Evolutionary conservation across 352 stramenopile genomes (phyloP).

Genomic region (Globisporangium nodosum): DNA sequence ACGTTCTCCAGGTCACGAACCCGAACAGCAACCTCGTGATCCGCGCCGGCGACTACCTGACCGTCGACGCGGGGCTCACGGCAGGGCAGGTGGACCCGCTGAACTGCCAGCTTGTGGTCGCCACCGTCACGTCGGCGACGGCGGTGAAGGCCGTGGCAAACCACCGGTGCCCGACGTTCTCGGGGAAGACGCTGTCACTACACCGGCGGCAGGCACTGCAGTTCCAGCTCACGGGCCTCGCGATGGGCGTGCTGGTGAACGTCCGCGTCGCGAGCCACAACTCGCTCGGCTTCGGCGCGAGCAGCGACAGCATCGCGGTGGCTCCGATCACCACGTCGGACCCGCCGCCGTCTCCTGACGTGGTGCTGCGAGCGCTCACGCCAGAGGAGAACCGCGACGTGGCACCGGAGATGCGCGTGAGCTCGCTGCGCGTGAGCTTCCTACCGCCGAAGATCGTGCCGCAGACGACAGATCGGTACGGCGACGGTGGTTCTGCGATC

Average conservation of each 20-base stretch:
- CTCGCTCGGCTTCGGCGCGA: slow-evolving; percentile 84
- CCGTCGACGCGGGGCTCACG: slow-evolving; percentile 26
- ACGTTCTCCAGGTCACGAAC: slow-evolving; percentile 26
- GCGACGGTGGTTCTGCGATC: slow-evolving; percentile 79
- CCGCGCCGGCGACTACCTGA: slow-evolving; percentile 37
- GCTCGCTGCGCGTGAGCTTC: slow-evolving; percentile 84
- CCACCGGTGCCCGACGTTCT: slow-evolving; percentile 47
- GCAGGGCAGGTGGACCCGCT: slow-evolving; percentile 14
- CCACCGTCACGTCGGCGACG: slow-evolving; percentile 17
- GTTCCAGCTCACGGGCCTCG: slow-evolving; percentile 79
- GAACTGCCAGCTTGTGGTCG: slow-evolving; percentile 53
- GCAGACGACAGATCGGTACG: slow-evolving; percentile 54
- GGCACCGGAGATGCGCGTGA: slow-evolving; percentile 49
- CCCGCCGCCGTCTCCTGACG: slow-evolving; percentile 70
- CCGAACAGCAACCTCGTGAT: slow-evolving; percentile 20
- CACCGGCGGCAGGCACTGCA: slow-evolving; percentile 49
- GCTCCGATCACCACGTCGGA: slow-evolving; percentile 86
- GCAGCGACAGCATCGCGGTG: slow-evolving; percentile 63
- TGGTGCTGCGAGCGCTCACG: slow-evolving; percentile 43
- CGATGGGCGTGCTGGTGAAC: slow-evolving; percentile 86
- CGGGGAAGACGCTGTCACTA: slow-evolving; percentile 29
- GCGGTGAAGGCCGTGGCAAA: slow-evolving; percentile 28
- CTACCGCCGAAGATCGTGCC: slow-evolving; percentile 41
- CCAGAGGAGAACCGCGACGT: slow-evolving; percentile 24
- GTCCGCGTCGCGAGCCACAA: slow-evolving; percentile 90